Percentiles rank a stretch among this genome's conserved stretches.
Conservation (phyloP, 1,284 basidiomycete species). For the Testicularia cyperi region DNA sequence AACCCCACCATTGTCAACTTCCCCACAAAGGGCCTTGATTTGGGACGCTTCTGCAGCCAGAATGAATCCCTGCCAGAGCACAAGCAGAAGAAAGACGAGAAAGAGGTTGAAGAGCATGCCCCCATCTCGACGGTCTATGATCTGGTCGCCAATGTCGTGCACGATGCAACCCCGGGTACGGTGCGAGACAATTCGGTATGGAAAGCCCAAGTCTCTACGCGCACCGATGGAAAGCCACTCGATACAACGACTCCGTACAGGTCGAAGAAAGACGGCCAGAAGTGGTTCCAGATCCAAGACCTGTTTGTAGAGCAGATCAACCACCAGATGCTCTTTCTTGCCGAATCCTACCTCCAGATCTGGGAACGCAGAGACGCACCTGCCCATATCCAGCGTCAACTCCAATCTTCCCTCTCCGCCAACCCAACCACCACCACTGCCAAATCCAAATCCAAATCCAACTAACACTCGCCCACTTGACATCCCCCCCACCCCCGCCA, state of each 20-base stretch:
- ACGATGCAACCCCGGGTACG: slow-evolving; percentile 90
- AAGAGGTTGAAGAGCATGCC: too few relatives aligned
- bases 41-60: slow-evolving; percentile 25
- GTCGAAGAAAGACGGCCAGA: slow-evolving; percentile 70
- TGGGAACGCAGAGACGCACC: slow-evolving; percentile 23
- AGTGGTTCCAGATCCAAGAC: slow-evolving; percentile 97
- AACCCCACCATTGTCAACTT: slow-evolving; percentile 99
- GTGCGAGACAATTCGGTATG: slow-evolving; percentile 80
- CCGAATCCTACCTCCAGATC: slow-evolving; percentile 80
- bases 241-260: neutral
- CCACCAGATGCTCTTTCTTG: slow-evolving; percentile 96
- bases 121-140: slow-evolving; percentile 72
- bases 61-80: too few relatives aligned
- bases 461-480: too few relatives aligned
- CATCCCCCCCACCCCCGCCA: too few relatives aligned
- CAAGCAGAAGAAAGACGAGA: too few relatives aligned
- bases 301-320: slow-evolving; percentile 91
- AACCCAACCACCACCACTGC: too few relatives aligned
- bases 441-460: too few relatives aligned
- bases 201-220: slow-evolving; percentile 82
- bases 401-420: too few relatives aligned
- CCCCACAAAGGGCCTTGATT: slow-evolving; percentile 76
- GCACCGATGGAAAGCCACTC: slow-evolving; percentile 59
- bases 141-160: slow-evolving; percentile 90
- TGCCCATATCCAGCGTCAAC: too few relatives aligned